These are phyloP conservation scores for Blastobotrys aristatus DNA, from an alignment of 1,139 yeast species.

Conservation along the genomic window DNA sequence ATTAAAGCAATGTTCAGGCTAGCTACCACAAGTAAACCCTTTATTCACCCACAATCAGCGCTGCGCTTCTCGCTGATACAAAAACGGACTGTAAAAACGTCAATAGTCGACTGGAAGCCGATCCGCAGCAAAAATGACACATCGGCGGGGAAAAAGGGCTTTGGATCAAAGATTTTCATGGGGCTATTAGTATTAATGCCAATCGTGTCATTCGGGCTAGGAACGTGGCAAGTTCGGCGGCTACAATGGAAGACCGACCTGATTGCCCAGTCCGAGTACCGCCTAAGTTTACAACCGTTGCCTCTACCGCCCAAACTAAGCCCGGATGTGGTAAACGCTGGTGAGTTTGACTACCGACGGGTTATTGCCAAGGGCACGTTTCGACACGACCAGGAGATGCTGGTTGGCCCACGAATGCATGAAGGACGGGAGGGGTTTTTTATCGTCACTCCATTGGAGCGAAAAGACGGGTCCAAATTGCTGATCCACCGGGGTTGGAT, in stretches of 20 bases:
- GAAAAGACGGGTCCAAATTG: conserved; percentile 65
- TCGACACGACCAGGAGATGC: conserved; percentile 81
- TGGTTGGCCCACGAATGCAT: conserved; percentile 82
- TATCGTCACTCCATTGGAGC: conserved; percentile 74
- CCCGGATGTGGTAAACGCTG: conserved; percentile 42
- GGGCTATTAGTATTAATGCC: conserved; percentile 68
- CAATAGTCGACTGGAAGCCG: conserved; percentile 83
- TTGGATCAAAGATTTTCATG: conserved; percentile 32
- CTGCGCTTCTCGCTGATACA: background rate
- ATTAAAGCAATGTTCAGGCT: too few relatives aligned
- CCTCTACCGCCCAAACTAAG: conserved; percentile 51
- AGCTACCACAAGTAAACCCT: too few relatives aligned
- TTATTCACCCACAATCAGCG: too few relatives aligned
- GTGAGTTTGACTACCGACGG: conserved; percentile 75
- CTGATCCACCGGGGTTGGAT: conserved; percentile 94
- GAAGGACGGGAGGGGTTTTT: conserved; percentile 76
- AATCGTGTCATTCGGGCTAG: conserved; percentile 73
- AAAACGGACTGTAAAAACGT: conserved; percentile 38
- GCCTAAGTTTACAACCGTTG: conserved; percentile 67
- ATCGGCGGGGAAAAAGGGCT: conserved; percentile 39
- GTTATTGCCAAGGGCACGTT: conserved; percentile 71
- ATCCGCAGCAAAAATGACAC: conserved; percentile 50
- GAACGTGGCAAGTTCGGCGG: conserved; percentile 90
- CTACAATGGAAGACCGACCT: conserved; percentile 84
- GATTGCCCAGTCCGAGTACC: conserved; percentile 76